These are phyloP conservation scores for Selaginella moellendorffii DNA, from an alignment of 75 land plant species.

Conservation along the genomic window DNA sequence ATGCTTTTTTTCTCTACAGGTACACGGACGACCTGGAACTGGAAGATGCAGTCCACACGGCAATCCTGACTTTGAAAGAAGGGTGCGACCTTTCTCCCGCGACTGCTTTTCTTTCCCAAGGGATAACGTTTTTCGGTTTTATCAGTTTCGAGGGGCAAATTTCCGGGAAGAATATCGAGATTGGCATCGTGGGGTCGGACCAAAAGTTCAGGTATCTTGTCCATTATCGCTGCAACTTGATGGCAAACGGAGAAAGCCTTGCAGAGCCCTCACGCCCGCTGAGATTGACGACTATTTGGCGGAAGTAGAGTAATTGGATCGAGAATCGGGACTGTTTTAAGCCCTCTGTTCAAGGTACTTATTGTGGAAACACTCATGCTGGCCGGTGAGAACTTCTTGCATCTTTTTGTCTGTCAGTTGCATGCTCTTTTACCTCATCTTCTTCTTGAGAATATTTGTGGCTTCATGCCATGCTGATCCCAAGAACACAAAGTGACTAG, in stretches of 20 bases:
- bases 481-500: too few species aligned
- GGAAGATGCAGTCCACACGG: constrained; percentile 98
- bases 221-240: background rate
- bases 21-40: constrained; percentile 98
- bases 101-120: background rate
- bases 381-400: background rate
- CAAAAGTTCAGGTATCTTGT: constrained; percentile 52
- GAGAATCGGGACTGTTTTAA: too few species aligned
- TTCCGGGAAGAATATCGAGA: constrained; percentile 93
- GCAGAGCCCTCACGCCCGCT: constrained; percentile 80
- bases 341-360: too few species aligned
- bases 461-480: too few species aligned
- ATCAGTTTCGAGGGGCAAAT: constrained; percentile 97
- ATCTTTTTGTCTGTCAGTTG: background rate
- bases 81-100: constrained; percentile 37
- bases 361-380: background rate
- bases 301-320: constrained; percentile 97
- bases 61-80: constrained; percentile 93
- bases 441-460: background rate
- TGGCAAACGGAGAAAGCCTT: background rate
- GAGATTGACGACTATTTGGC: constrained; percentile 91
- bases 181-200: constrained; percentile 74
- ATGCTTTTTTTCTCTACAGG: constrained; percentile 19
- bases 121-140: constrained; percentile 2
- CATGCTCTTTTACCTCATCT: background rate